phyloP scores from a whole-genome alignment of 225 moss, liverwort and hornwort species.

The Pseudisothecium myosuroides region DNA sequence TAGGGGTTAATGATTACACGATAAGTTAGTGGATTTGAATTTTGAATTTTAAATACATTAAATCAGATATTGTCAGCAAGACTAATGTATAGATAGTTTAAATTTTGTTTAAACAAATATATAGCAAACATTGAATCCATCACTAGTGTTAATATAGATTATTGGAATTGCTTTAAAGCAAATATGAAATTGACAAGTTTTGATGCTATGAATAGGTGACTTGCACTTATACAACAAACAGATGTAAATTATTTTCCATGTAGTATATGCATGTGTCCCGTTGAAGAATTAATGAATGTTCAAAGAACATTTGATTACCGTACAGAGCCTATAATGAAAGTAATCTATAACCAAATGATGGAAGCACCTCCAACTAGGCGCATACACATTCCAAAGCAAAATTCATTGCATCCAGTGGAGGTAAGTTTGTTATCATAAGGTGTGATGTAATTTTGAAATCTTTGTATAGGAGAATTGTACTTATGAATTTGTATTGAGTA shows the following conservation, averaged over 20 bases:
- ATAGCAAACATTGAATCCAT: background rate
- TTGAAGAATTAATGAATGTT: background rate
- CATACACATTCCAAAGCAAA: background rate
- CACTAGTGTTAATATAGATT: accelerated
- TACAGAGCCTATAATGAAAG: background rate
- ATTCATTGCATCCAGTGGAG: background rate
- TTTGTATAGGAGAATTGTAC: accelerated
- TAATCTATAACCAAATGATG: background rate
- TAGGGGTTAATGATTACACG: background rate
- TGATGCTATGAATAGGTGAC: background rate
- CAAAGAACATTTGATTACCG: background rate
- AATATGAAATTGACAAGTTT: background rate
- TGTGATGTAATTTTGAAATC: background rate
- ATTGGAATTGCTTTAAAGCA: accelerated
- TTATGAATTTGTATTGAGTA: background rate
- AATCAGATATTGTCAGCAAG: accelerated
- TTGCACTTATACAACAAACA: background rate
- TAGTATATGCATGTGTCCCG: background rate
- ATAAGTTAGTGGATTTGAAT: background rate
- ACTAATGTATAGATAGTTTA: background rate
- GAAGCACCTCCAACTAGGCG: background rate
- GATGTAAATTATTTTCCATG: background rate
- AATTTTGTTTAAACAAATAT: accelerated
- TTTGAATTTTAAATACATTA: too few species aligned
- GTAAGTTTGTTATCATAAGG: background rate